Percentiles rank a stretch among this genome's conserved stretches.
phyloP scores from a whole-genome alignment of 2,329 filamentous ascomycete genomes.

The Hypoxylon sp. region DNA sequence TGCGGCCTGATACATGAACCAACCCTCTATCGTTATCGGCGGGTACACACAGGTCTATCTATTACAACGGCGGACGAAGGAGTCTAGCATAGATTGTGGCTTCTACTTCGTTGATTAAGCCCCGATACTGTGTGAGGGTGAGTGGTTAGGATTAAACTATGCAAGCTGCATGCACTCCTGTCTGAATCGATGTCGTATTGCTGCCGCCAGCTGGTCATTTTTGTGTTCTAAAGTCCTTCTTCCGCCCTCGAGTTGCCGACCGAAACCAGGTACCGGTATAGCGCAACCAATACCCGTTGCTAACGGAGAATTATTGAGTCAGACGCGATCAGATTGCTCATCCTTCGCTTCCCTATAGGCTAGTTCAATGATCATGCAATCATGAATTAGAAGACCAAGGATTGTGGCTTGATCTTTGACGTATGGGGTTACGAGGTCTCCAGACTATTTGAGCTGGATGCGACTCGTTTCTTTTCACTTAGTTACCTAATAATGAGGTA shows the following conservation, averaged over 20 bases:
- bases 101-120: conserved; percentile 33
- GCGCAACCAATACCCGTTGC: conserved; percentile 20
- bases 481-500: background rate
- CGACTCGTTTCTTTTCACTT: background rate
- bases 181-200: conserved; percentile 46
- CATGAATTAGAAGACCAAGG: conserved; percentile 10
- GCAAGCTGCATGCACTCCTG: conserved; percentile 48
- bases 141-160: conserved; percentile 41
- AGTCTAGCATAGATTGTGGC: conserved; percentile 37
- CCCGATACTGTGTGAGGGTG: conserved; percentile 31
- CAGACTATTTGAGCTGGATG: conserved; percentile 9
- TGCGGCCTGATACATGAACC: conserved; percentile 19
- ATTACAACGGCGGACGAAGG: conserved; percentile 12
- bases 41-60: conserved; percentile 6
- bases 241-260: conserved; percentile 17
- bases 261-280: conserved; percentile 21
- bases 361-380: background rate
- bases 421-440: conserved; percentile 10
- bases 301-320: conserved; percentile 30
- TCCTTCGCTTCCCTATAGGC: conserved; percentile 8
- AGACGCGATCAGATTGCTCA: conserved; percentile 9
- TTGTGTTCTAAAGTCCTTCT: conserved; percentile 24
- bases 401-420: conserved; percentile 18
- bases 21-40: background rate
- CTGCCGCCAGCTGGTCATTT: conserved; percentile 44